A percentile compares a stretch with the other conserved stretches of the same genome.
Conservation (phyloP, 2,329 filamentous ascomycete genomes). For the Botrytis sinoallii region DNA sequence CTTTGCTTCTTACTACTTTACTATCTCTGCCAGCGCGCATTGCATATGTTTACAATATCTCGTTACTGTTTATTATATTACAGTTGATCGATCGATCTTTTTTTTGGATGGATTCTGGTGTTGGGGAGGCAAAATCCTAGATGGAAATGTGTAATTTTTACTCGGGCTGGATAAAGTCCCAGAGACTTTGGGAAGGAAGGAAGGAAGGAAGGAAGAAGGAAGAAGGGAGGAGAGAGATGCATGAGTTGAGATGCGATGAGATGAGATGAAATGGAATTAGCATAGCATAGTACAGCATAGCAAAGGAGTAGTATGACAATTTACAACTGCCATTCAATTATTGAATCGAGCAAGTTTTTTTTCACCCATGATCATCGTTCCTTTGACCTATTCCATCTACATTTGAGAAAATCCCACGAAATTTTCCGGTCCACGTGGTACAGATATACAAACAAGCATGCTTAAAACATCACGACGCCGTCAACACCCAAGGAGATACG, state of each 20-base stretch:
- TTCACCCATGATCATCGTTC: neutral
- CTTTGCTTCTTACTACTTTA: slow-evolving; percentile 12
- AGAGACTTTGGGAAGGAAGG: neutral
- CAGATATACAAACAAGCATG: neutral
- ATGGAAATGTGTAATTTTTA: slow-evolving; percentile 19
- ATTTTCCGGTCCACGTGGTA: neutral
- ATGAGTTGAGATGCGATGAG: neutral
- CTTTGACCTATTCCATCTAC: neutral
- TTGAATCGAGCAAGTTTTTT: neutral
- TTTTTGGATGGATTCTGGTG: slow-evolving; percentile 16
- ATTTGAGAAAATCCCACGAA: neutral
- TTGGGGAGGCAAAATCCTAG: slow-evolving; percentile 16
- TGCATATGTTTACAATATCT: slow-evolving; percentile 12
- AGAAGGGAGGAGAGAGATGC: neutral
- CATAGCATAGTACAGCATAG: neutral
- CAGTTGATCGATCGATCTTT: slow-evolving; percentile 5
- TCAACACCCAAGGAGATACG: neutral
- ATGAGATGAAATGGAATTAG: neutral
- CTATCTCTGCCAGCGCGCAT: slow-evolving; percentile 10
- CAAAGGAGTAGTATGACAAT: neutral
- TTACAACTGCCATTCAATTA: slow-evolving; percentile 1
- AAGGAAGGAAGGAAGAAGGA: neutral
- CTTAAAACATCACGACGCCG: neutral
- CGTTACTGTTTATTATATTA: neutral
- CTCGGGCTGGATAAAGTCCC: neutral